Percentiles rank a stretch among this genome's conserved stretches.
Evolutionary conservation across 1,284 basidiomycete genomes (phyloP).

Genomic region (Mycena sp.): DNA sequence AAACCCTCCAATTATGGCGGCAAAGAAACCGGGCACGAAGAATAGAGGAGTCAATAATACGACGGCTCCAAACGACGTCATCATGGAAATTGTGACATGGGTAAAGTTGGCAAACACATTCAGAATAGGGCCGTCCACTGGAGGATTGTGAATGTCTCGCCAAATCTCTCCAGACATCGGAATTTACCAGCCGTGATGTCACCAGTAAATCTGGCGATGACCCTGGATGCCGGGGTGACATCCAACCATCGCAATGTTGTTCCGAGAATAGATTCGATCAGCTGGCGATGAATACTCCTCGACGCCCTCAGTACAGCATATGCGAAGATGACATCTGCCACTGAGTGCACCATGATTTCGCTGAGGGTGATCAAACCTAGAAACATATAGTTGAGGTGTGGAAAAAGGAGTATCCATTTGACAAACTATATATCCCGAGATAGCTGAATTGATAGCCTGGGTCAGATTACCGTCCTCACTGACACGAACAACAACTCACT

Average conservation of each 20-base stretch:
- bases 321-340: slow-evolving; percentile 40
- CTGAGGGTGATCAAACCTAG: slow-evolving; percentile 43
- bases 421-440: slow-evolving; percentile 51
- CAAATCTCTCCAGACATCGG: neutral
- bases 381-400: too few species aligned
- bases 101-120: slow-evolving; percentile 41
- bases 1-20: slow-evolving; percentile 48
- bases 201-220: slow-evolving; percentile 60
- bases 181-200: slow-evolving; percentile 42
- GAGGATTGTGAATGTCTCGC: slow-evolving; percentile 36
- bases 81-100: slow-evolving; percentile 42
- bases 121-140: slow-evolving; percentile 51
- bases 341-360: slow-evolving; percentile 42
- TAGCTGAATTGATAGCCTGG: slow-evolving; percentile 44
- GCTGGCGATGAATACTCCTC: slow-evolving; percentile 27
- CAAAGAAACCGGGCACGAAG: slow-evolving; percentile 43
- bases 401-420: too few species aligned
- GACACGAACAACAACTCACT: slow-evolving; percentile 42
- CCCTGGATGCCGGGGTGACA: slow-evolving; percentile 57
- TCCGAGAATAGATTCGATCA: slow-evolving; percentile 57
- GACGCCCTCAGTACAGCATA: slow-evolving; percentile 25
- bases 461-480: neutral
- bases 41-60: slow-evolving; percentile 54
- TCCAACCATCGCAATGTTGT: slow-evolving; percentile 64
- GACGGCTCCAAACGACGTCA: slow-evolving; percentile 49